These are phyloP conservation scores for Termitomyces sp. DNA, from an alignment of 768 basidiomycete species.

Conservation along the genomic window DNA sequence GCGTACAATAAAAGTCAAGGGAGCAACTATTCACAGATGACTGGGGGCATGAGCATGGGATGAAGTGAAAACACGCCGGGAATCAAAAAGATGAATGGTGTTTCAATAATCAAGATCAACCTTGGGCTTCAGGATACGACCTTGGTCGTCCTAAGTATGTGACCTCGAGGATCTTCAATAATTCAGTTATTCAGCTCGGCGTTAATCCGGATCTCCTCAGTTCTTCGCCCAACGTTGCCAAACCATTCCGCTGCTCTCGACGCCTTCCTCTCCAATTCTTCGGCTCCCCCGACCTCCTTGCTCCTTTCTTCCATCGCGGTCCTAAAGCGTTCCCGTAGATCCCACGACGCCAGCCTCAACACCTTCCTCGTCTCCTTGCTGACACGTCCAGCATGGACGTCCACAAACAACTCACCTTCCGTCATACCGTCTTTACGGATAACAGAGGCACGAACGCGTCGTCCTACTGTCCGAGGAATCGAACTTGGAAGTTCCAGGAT, in stretches of 20 bases:
- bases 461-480: conserved; percentile 86
- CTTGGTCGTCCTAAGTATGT: conserved; percentile 7
- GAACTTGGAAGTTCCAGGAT: conserved; percentile 83
- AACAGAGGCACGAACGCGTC: conserved; percentile 69
- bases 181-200: conserved; percentile 9
- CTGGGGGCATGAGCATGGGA: conserved; percentile 1
- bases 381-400: conserved; percentile 64
- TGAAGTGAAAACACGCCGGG: not conserved
- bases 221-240: conserved; percentile 41
- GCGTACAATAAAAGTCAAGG: not conserved
- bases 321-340: conserved; percentile 77
- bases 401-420: conserved; percentile 56
- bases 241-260: conserved; percentile 71
- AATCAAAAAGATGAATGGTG: not conserved
- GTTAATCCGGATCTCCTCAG: conserved; percentile 36
- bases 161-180: not conserved
- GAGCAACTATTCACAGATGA: not conserved
- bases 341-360: conserved; percentile 85
- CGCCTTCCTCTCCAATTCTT: conserved; percentile 70
- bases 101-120: not conserved
- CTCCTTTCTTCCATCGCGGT: conserved; percentile 73
- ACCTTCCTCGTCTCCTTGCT: conserved; percentile 90
- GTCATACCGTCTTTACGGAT: conserved; percentile 31
- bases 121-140: conserved; percentile 6
- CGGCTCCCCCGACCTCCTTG: conserved; percentile 70